Conservation (phyloP, 768 basidiomycete genomes). For the Kwoniella mangroviensis region DNA sequence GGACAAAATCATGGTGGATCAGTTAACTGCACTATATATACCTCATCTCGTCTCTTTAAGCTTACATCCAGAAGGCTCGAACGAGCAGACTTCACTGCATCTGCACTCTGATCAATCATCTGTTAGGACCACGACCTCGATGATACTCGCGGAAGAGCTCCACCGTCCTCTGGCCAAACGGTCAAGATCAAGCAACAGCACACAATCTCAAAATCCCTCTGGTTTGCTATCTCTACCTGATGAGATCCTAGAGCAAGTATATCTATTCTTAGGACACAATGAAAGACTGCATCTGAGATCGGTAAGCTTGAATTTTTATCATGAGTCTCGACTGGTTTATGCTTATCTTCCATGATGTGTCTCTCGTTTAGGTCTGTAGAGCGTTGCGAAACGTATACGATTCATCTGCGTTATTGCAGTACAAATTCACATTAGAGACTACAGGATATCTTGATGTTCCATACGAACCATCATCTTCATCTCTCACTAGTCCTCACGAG, state of each 20-base stretch:
- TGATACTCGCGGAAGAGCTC: constrained; percentile 10
- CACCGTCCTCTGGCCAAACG: not conserved
- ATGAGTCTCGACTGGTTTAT: not conserved
- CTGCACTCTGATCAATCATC: too few species aligned
- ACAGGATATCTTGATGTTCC: constrained; percentile 43
- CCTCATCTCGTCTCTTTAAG: too few species aligned
- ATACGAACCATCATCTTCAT: constrained; percentile 5
- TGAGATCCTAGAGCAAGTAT: constrained; percentile 46
- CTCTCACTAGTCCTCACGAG: not conserved
- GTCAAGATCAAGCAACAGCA: constrained; percentile 8
- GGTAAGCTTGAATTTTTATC: constrained; percentile 18
- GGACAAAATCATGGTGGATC: too few species aligned
- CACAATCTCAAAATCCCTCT: not conserved
- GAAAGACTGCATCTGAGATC: constrained; percentile 31
- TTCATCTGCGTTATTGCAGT: constrained; percentile 38
- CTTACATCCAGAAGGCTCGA: too few species aligned
- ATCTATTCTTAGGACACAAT: constrained; percentile 22
- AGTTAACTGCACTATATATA: too few species aligned
- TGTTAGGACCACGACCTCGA: too few species aligned
- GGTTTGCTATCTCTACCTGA: constrained; percentile 28
- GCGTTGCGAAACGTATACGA: constrained; percentile 25
- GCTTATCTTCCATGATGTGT: not conserved
- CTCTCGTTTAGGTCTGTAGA: constrained; percentile 25
- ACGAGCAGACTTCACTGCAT: too few species aligned
- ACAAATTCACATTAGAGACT: constrained; percentile 39